Evolutionary conservation across 192 early-diverging fungal species (phyloP), one percentile per base, ranked within the genome.

Genomic region (Phycomyces blakesleeanus): DNA sequence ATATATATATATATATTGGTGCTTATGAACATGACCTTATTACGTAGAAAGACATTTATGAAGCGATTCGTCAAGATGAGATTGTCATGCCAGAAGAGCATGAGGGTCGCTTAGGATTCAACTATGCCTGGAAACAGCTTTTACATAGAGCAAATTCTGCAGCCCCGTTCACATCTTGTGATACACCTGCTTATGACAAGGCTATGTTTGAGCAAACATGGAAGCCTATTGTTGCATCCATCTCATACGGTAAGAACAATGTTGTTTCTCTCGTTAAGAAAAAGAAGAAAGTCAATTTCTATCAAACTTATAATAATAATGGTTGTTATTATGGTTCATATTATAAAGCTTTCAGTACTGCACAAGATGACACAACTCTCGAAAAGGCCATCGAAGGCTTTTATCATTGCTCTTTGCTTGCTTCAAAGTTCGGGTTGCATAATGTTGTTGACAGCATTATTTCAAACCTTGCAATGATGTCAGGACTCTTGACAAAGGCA

Each of bases 71-170:
- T 21, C 81, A 89, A 49, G 85, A 85, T 51, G 97, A 97, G 76
- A 97, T 99, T 71, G 87, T 98, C 3, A 89, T 99, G 78, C 92
- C 95, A 3, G 94, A 96, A 78, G 97, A 99, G 66, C 94, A 95
- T 60, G 95, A 93, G 56, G 96, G 96, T 16, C 91, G 91, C 10
- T 78, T 95, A 9, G 92, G 95, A 27, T 97, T 98, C 69, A 92
- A 94, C 67, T 95, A 94, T 67, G 88, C 91, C 1, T 99, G 96
- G 96, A 91, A 85, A 61, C 93, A 87, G 61, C 71, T 88, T 55
- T 78, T 89, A 61, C 83, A 81, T 11, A 71, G 80, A 42, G 75
- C 77, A 9, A 78, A 86, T 3, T 57, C 42, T 1, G 60, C 74
- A 11, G 85, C 85, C 3, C 74, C 77, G 0, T 83, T 87, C 63